These are phyloP conservation scores for Amauroascus verrucosus DNA, from an alignment of 2,329 filamentous ascomycete species.

Conservation along the genomic window DNA sequence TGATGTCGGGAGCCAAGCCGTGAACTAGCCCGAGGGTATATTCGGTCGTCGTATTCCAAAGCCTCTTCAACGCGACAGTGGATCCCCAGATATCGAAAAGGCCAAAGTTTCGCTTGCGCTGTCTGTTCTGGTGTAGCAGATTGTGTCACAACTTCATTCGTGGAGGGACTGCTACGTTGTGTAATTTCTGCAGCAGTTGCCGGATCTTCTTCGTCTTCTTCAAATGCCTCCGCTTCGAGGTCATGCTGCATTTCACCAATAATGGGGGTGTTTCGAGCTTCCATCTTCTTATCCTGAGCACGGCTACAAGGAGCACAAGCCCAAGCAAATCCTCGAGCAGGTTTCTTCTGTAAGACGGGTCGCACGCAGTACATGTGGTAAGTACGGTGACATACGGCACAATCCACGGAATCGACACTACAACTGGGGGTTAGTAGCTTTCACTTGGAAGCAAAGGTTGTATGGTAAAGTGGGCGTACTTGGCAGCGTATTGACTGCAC, in stretches of 20 bases:
- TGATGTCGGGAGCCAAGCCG: conserved; percentile 85
- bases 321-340: conserved; percentile 95
- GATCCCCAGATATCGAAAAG: conserved; percentile 87
- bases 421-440: conserved; percentile 21
- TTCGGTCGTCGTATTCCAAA: conserved; percentile 91
- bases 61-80: conserved; percentile 94
- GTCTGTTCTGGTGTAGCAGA: conserved; percentile 73
- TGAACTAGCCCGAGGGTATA: conserved; percentile 91
- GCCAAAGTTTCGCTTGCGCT: conserved; percentile 89
- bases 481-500: conserved; percentile 83
- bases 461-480: conserved; percentile 43
- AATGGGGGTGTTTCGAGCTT: conserved; percentile 77
- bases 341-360: conserved; percentile 86
- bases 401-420: conserved; percentile 91
- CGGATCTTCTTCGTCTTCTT: conserved; percentile 69
- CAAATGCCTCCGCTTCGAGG: conserved; percentile 54
- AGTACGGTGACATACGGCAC: conserved; percentile 84
- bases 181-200: conserved; percentile 49
- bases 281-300: conserved; percentile 85
- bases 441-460: neutral
- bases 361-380: conserved; percentile 99
- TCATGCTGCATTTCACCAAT: conserved; percentile 46
- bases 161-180: conserved; percentile 24
- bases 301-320: conserved; percentile 92
- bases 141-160: conserved; percentile 47